Conservation (phyloP, 208 protist genomes). For the Trypanosoma grayi region DNA sequence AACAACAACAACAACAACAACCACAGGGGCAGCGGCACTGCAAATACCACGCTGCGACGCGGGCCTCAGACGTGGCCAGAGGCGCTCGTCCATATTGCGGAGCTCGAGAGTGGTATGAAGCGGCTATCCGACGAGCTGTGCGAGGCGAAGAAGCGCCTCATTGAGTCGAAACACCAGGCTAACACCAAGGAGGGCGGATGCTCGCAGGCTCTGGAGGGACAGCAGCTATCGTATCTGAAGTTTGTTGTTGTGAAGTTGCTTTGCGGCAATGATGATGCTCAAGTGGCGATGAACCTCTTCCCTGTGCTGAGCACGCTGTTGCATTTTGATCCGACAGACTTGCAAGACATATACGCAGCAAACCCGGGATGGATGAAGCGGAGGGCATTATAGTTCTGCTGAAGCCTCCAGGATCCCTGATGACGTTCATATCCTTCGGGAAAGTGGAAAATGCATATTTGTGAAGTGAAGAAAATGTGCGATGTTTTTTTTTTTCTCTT, state of each 20-base stretch:
- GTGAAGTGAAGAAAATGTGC: neutral
- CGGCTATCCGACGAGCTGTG: constrained; percentile 43
- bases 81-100: constrained; percentile 29
- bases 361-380: constrained; percentile 48
- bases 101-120: constrained; percentile 26
- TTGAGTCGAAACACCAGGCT: constrained; percentile 28
- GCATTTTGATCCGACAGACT: constrained; percentile 44
- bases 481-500: constrained; percentile 14
- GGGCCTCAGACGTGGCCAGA: constrained; percentile 22
- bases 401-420: too few relatives aligned
- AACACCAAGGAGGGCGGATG: constrained; percentile 3
- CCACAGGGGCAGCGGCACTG: neutral
- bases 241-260: constrained; percentile 75
- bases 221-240: constrained; percentile 68
- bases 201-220: constrained; percentile 33
- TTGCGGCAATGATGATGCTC: constrained; percentile 42
- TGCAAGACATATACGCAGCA: constrained; percentile 43
- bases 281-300: constrained; percentile 55
- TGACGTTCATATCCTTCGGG: too few relatives aligned
- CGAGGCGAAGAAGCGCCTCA: constrained; percentile 33
- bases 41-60: neutral
- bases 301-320: constrained; percentile 78
- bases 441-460: too few relatives aligned
- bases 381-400: constrained; percentile 17
- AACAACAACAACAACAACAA: neutral